Percentiles rank a stretch among this genome's conserved stretches.
Evolutionary conservation across 2,329 filamentous ascomycete genomes (phyloP).

Genomic region (Paracoccidioides lutzii): DNA sequence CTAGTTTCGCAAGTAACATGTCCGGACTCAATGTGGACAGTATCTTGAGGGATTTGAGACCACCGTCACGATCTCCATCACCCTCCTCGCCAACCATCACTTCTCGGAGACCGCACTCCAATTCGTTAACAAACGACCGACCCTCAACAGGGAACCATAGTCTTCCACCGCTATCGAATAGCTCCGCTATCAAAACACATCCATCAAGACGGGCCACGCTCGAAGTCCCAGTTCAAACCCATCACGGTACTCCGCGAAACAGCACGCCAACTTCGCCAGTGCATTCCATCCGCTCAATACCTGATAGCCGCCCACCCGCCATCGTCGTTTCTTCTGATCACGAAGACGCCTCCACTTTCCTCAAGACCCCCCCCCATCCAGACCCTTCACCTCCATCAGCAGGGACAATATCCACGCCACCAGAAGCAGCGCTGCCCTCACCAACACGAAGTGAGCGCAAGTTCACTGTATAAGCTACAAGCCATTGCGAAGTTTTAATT

Average conservation of each 20-base stretch:
- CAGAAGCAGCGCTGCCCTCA: background rate
- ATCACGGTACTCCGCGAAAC: conserved; percentile 7
- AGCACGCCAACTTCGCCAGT: background rate
- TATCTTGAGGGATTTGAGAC: conserved; percentile 7
- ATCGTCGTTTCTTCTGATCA: conserved; percentile 8
- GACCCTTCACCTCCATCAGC: background rate
- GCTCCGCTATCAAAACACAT: background rate
- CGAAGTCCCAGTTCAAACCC: conserved; percentile 12
- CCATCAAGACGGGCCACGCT: conserved; percentile 12
- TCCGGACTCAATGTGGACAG: conserved; percentile 16
- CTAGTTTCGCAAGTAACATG: conserved; percentile 27
- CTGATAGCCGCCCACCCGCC: conserved; percentile 4
- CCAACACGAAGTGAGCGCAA: background rate
- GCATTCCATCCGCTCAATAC: background rate
- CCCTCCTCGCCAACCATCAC: conserved; percentile 11
- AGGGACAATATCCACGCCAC: background rate
- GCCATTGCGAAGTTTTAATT: background rate
- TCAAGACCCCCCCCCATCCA: background rate
- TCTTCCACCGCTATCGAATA: background rate
- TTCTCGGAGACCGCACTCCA: conserved; percentile 9
- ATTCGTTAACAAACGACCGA: conserved; percentile 11
- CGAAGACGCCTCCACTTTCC: background rate
- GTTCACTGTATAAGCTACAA: background rate
- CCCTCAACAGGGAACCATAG: conserved; percentile 9
- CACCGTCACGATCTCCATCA: conserved; percentile 7